phyloP scores from a whole-genome alignment of 805 yeast species.

The Komagataella mondaviorum region DNA sequence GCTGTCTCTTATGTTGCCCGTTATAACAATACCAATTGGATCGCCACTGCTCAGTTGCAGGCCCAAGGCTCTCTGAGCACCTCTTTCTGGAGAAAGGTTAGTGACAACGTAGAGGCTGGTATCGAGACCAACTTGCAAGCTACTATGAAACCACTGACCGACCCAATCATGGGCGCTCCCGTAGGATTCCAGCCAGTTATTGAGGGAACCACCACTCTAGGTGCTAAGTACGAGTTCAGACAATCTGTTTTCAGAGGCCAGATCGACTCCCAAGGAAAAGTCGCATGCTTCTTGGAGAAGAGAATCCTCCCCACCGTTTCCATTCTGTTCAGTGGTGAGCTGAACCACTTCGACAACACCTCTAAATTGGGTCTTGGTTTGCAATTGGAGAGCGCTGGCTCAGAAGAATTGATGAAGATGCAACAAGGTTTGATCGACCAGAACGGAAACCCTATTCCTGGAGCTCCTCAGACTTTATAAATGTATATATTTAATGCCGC shows the following conservation, averaged over 20 bases:
- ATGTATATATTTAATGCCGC: not conserved
- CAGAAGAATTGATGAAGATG: slow-evolving; percentile 84
- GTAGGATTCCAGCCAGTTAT: slow-evolving; percentile 74
- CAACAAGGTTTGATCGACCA: slow-evolving; percentile 77
- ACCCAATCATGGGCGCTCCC: slow-evolving; percentile 65
- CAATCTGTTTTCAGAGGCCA: slow-evolving; percentile 94
- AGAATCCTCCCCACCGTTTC: slow-evolving; percentile 87
- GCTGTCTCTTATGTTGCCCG: slow-evolving; percentile 85
- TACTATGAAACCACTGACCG: slow-evolving; percentile 58
- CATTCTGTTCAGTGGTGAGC: slow-evolving; percentile 75
- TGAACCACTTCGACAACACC: slow-evolving; percentile 72
- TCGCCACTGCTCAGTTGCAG: slow-evolving; percentile 85
- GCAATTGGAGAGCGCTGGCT: slow-evolving; percentile 91
- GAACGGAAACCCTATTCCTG: slow-evolving; percentile 77
- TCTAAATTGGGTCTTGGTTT: slow-evolving; percentile 87
- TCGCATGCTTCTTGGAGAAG: slow-evolving; percentile 82
- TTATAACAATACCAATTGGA: slow-evolving; percentile 81
- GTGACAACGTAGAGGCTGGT: slow-evolving; percentile 92
- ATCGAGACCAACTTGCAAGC: slow-evolving; percentile 77
- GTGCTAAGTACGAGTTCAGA: slow-evolving; percentile 97
- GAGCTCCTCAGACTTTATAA: slow-evolving; percentile 11
- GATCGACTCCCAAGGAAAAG: slow-evolving; percentile 83
- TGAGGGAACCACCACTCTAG: slow-evolving; percentile 87
- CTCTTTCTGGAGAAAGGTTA: slow-evolving; percentile 88
- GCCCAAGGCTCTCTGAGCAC: slow-evolving; percentile 85